Percentiles rank a stretch among this genome's conserved stretches.
phyloP scores from a whole-genome alignment of 108 stramenopile species.

The Aureococcus anophagefferens region DNA sequence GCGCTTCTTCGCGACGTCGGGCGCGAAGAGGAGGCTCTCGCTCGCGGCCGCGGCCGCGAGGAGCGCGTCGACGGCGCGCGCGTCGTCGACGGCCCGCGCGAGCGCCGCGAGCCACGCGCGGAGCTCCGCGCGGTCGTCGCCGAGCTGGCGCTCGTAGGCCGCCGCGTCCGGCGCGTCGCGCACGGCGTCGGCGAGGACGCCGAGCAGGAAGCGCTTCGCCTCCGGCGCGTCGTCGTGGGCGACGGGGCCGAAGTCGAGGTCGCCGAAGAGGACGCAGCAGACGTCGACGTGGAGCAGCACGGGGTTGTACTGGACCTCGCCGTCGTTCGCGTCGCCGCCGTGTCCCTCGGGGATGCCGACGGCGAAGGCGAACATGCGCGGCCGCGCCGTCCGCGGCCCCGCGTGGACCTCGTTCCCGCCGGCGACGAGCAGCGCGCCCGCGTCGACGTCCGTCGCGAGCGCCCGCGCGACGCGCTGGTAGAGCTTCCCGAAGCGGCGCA shows the following conservation, averaged over 20 bases:
- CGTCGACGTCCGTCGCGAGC: slow-evolving; percentile 22
- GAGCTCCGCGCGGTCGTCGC: too few relatives aligned
- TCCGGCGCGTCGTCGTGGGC: too few relatives aligned
- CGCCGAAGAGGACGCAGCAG: slow-evolving; percentile 45
- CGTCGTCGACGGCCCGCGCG: too few relatives aligned
- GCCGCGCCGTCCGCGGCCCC: slow-evolving; percentile 38
- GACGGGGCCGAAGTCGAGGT: slow-evolving; percentile 26
- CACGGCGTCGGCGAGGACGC: too few relatives aligned
- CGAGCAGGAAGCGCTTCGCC: too few relatives aligned
- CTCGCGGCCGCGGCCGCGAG: too few relatives aligned
- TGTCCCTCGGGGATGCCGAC: slow-evolving; percentile 46
- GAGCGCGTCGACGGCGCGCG: background rate
- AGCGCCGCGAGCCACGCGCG: too few relatives aligned
- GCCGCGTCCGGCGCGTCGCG: too few relatives aligned
- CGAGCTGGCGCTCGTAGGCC: too few relatives aligned
- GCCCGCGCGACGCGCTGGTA: slow-evolving; percentile 38
- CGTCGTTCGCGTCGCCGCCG: slow-evolving; percentile 28
- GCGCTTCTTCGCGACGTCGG: too few relatives aligned
- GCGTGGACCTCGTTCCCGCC: slow-evolving; percentile 64
- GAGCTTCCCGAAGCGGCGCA: slow-evolving; percentile 50
- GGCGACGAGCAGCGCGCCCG: slow-evolving; percentile 50
- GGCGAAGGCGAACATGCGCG: slow-evolving; percentile 63
- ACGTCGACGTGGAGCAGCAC: slow-evolving; percentile 55
- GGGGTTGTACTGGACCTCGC: slow-evolving; percentile 57
- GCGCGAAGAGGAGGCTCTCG: too few relatives aligned